Conservation (phyloP, 2,329 filamentous ascomycete species). For the Stachybotrys chlorohalonatus region DNA sequence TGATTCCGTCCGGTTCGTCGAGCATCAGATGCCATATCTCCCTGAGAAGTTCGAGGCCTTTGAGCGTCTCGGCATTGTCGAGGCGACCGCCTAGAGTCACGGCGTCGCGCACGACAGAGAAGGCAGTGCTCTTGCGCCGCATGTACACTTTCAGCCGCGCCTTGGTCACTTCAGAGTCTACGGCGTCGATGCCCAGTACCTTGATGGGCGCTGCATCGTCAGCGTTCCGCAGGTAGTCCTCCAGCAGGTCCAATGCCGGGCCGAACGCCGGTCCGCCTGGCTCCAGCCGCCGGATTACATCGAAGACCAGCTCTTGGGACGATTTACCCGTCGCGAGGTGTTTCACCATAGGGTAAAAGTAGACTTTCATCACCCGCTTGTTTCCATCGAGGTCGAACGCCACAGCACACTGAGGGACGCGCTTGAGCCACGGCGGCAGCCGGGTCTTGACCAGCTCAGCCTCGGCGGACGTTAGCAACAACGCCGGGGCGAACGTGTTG, state of each 20-base stretch:
- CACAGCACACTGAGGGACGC: background rate
- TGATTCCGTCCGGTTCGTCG: background rate
- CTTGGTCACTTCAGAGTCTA: background rate
- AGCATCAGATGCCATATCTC: background rate
- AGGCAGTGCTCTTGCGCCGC: background rate
- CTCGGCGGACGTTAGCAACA: background rate
- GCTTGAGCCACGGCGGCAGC: background rate
- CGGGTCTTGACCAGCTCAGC: background rate
- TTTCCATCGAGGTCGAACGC: background rate
- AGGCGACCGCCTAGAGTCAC: background rate
- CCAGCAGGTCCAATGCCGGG: background rate
- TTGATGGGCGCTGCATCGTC: background rate
- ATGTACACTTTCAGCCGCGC: background rate
- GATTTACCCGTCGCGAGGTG: background rate
- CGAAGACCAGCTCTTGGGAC: background rate
- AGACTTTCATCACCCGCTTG: background rate
- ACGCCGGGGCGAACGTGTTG: background rate
- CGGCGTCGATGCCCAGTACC: background rate
- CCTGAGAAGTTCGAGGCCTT: background rate
- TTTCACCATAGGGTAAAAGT: background rate
- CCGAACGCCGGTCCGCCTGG: background rate
- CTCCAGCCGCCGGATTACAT: background rate
- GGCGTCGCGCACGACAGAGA: background rate
- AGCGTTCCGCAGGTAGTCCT: background rate
- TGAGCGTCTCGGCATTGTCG: background rate